Evolutionary conservation across 2,329 filamentous ascomycete genomes (phyloP), one percentile per base, ranked within the genome.

Genomic region (Fusarium tuaranense): DNA sequence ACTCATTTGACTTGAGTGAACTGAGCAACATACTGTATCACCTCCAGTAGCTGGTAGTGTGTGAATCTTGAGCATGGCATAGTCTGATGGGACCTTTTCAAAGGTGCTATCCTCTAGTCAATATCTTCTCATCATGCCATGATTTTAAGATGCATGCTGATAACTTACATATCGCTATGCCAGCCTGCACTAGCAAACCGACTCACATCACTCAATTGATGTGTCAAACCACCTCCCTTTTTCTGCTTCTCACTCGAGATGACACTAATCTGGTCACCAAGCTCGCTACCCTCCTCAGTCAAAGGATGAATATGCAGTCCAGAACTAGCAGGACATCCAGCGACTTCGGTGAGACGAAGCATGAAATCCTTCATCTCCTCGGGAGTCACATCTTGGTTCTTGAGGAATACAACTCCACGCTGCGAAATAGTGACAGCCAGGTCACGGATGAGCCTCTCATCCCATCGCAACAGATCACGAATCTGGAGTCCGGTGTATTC

Each of bases 81-180:
- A 92, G 76, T 92, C 90, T 2, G 87, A 86, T 0, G 91, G 90
- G 0, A 87, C 84, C 1, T 86, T 86, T 78, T 92, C 90, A 76
- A 91, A 92, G 25, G 87, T n/a, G n/a, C n/a, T n/a, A n/a, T n/a
- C n/a, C n/a, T n/a, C n/a, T n/a, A n/a, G n/a, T n/a, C n/a, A n/a
- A n/a, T n/a, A n/a, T n/a, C n/a, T n/a, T n/a, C n/a, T n/a, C n/a
- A 60, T 57, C 14, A 25, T 38, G 2, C 7, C 10, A 55, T 5
- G 13, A 18, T 27, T 4, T 60, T n/a, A n/a, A 71, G 20, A 3
- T 16, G 20, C 5, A 3, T 0, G 3, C 20, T 2, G 4, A 2
- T 16, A 8, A 22, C 79, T 58, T 61, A 80, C 75, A 92, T 91
- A 66, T 92, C 90, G 86, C 75, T 87, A 78, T 72, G 87, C 87